Evolutionary conservation across 129 eudicot genomes (phyloP), one percentile per base, ranked within the genome.

Genomic region (Helichrysum umbraculigerum): DNA sequence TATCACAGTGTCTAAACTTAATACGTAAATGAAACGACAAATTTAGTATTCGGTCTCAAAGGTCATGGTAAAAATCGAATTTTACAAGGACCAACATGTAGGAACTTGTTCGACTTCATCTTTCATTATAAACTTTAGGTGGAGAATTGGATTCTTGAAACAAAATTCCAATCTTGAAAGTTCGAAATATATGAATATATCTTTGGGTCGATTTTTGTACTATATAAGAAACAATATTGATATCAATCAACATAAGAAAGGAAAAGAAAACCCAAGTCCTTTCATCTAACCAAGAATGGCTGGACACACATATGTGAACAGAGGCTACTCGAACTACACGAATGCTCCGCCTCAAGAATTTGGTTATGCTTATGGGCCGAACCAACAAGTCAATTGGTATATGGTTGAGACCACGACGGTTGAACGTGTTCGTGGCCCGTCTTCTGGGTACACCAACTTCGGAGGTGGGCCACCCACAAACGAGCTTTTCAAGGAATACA

Each of bases 71-170:
- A 80, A 79, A 67, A 8, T 20, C 33, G 54, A 39, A 67, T 39
- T 67, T 66, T 67, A 37, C 72, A 20, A 37, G 52, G 54, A 79
- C 78, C 69, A 29, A 56, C 30, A 72, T 41, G 5, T 41, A 21
- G 39, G 79, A 80, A 80, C 83, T 73, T 37, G 79, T 80, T 80
- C 83, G 70, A 66, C 60, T 72, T 79, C 78, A 72, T 56, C 70
- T 73, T 66, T 79, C 70, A 73, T 67, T 78, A 42, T 74, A 41
- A 54, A 66, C 19, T 11, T 11, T 66, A 22, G 64, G 74, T 80
- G 83, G 83, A 73, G 83, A 80, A 73, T 80, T 73, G 28, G 83
- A 80, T 80, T 80, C 83, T 73, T 66, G 25, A 59, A 29, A 74
- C 42, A 47, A 41, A 66, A 73, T 73, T 64, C 69, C 44, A 44